Conservation (phyloP, 2,329 filamentous ascomycete species). For the Tolypocladium ophioglossoides region DNA sequence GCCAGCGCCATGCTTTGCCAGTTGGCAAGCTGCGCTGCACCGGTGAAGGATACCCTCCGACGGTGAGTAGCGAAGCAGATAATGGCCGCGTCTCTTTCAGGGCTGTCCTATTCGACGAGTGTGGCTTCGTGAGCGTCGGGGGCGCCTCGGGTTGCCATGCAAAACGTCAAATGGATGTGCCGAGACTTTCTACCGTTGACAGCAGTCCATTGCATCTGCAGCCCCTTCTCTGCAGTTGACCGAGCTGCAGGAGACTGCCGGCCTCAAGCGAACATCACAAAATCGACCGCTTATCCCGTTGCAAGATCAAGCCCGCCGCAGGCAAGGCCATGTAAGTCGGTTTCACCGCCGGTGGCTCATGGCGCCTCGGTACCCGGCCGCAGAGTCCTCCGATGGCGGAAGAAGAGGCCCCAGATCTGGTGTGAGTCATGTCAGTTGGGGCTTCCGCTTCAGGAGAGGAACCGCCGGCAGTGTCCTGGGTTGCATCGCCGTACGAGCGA, state of each 20-base stretch:
- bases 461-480: not conserved
- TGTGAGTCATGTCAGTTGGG: not conserved
- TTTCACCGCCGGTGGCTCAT: not conserved
- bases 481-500: not conserved
- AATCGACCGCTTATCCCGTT: not conserved
- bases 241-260: not conserved
- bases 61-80: not conserved
- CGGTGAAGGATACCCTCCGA: not conserved
- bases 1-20: not conserved
- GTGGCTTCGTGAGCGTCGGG: not conserved
- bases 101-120: not conserved
- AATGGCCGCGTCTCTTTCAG: not conserved
- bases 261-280: not conserved
- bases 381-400: not conserved
- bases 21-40: not conserved
- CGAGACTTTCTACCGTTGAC: not conserved
- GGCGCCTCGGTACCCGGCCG: not conserved
- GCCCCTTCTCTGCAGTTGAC: not conserved
- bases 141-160: not conserved
- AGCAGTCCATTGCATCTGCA: not conserved
- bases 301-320: not conserved
- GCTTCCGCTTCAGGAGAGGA: not conserved
- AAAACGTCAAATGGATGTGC: not conserved
- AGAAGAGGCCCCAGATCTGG: not conserved
- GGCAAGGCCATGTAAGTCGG: not conserved